Conservation (phyloP, 176 grass and related monocot species). For the Bolboschoenus planiculmis region DNA sequence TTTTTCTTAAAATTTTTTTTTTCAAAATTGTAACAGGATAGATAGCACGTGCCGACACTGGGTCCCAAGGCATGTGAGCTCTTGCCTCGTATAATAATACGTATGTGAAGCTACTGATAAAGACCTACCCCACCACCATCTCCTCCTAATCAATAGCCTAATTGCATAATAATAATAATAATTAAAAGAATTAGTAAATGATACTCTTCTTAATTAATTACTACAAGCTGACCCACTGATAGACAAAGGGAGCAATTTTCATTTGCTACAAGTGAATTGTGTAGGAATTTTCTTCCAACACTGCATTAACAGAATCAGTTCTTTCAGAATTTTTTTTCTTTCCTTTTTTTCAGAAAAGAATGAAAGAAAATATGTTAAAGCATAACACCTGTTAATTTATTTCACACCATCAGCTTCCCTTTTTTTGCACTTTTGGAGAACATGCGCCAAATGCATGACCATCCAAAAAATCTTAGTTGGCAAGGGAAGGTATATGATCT, state of each 20-base stretch:
- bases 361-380: neutral
- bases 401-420: neutral
- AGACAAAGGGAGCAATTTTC: neutral
- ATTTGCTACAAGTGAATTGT: neutral
- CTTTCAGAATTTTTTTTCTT: neutral
- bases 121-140: conserved; percentile 4
- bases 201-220: neutral
- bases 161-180: neutral
- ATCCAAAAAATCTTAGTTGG: conserved; percentile 15
- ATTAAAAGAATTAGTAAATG: neutral
- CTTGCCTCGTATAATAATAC: conserved; percentile 17
- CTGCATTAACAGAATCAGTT: neutral
- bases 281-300: neutral
- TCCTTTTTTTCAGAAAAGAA: neutral
- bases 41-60: conserved; percentile 22
- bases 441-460: conserved; percentile 10
- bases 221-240: neutral
- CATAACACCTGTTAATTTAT: conserved; percentile 3
- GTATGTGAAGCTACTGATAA: conserved; percentile 1
- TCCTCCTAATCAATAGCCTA: conserved; percentile 11
- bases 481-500: neutral
- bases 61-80: conserved; percentile 23
- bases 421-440: conserved; percentile 2
- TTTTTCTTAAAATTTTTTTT: neutral
- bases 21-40: conserved; percentile 1